Base-by-base conservation (phyloP, 2,329 filamentous ascomycete genomes). In the Cylindrodendrum hubeiense region DNA sequence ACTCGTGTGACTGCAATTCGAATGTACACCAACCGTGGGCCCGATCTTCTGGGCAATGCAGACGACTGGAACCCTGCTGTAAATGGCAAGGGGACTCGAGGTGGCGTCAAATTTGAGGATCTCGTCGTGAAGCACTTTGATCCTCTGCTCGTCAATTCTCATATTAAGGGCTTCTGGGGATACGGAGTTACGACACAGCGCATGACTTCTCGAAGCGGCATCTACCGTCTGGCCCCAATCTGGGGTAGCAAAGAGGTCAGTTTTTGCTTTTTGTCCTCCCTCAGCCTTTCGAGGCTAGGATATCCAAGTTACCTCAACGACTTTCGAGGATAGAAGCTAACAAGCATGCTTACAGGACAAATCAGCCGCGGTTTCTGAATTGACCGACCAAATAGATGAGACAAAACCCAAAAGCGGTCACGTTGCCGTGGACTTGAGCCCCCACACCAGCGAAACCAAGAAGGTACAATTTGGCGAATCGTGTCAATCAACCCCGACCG, bases 21-120 rank as follows among this genome's bases (percentile, higher is more conserved):
- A 5, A 19, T 55, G 12, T 55, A 55, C 34, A 43, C 52, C 22
- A 55, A 55, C 37, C 52, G 52, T 22, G 52, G 52, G 12, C 52
- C 37, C 5, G 37, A 46, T 19, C 39, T 55, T 9, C 7, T 43
- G 2, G 52, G 52, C 7, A 10, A 55, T 3, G 34, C 52, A 8
- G 34, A 43, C 3, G 37, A 28, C 22, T 55, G 37, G 37, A 10
- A n/a, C 7, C 17, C 52, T 5, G 30, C 49, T 22, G 49, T 33
- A 4, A 10, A 33, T 2, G 49, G 30, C 4, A 43, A 55, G n/a
- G 37, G 21, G 13, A 10, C 7, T 4, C 19, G 26, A 12, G 52
- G 26, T 9, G 52, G 37, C 22, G 13, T 24, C 3, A 3, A 8
- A 7, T 55, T 28, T 21, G 34, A 44, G 34, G 26, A 22, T 5